These are phyloP conservation scores for Mortierella antarctica DNA, from an alignment of 192 early-diverging fungal genomes.

Conservation along the genomic window DNA sequence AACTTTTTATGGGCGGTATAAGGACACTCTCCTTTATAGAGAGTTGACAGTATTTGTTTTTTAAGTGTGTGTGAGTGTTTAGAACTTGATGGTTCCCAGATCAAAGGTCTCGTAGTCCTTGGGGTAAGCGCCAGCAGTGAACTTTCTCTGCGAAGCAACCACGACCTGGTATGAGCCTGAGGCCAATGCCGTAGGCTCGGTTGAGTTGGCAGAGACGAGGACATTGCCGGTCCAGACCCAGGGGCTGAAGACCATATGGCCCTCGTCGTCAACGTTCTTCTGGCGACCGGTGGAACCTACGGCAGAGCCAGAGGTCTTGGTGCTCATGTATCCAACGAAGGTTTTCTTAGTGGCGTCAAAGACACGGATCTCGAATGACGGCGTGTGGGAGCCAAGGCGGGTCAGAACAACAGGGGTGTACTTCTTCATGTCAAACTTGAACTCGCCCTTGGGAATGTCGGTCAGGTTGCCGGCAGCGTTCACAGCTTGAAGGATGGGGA, in stretches of 20 bases:
- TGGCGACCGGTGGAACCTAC: conserved; percentile 7
- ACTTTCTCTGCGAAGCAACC: conserved; percentile 23
- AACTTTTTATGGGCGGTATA: too few relatives aligned
- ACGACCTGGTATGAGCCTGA: conserved; percentile 22
- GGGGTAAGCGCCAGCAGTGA: conserved; percentile 30
- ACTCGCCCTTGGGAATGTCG: background rate
- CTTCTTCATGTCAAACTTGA: conserved; percentile 7
- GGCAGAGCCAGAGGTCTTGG: background rate
- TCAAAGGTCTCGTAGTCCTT: conserved; percentile 33
- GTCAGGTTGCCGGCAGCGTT: conserved; percentile 2
- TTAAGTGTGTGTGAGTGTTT: background rate
- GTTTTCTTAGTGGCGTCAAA: conserved; percentile 3
- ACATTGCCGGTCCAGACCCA: conserved; percentile 22
- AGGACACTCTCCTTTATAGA: too few relatives aligned
- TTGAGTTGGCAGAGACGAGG: background rate
- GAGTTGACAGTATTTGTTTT: too few relatives aligned
- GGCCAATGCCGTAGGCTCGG: conserved; percentile 4
- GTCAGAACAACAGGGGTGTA: conserved; percentile 7
- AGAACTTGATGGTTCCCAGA: conserved; percentile 17
- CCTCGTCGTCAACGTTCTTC: conserved; percentile 4
- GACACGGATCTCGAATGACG: conserved; percentile 18
- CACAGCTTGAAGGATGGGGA: conserved; percentile 5
- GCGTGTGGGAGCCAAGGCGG: conserved; percentile 31
- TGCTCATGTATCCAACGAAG: conserved; percentile 16
- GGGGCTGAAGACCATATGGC: background rate